Percentiles rank a stretch among this genome's conserved stretches.
Evolutionary conservation across 2,329 filamentous ascomycete species (phyloP).

Genomic region (Hypocrella siamensis): DNA sequence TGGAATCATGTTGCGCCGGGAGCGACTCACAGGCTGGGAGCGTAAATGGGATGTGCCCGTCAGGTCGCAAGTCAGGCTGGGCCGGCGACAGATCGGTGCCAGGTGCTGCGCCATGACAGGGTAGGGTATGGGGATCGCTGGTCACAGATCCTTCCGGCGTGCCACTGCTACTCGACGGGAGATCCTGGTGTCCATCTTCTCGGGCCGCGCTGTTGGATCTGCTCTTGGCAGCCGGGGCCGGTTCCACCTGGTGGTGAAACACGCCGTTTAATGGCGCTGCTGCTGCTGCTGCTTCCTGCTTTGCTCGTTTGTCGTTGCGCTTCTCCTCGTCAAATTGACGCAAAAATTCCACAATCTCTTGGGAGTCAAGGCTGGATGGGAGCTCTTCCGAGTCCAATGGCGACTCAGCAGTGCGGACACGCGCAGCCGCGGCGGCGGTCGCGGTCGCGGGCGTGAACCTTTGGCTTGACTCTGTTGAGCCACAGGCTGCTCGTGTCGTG

Average conservation of each 20-base stretch:
- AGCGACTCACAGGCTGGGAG: too few species aligned
- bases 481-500: too few species aligned
- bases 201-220: not conserved
- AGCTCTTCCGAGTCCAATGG: not conserved
- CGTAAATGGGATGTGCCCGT: too few species aligned
- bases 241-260: not conserved
- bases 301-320: not conserved
- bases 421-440: conserved; percentile 1
- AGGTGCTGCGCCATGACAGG: too few species aligned
- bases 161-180: too few species aligned
- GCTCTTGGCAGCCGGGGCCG: not conserved
- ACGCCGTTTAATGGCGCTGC: too few species aligned
- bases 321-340: conserved; percentile 1
- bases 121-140: too few species aligned
- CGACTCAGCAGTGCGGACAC: not conserved
- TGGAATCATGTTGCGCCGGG: not conserved
- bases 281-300: not conserved
- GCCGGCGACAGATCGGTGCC: too few species aligned
- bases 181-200: not conserved
- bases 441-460: too few species aligned
- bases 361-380: conserved; percentile 1
- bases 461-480: too few species aligned
- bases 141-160: too few species aligned
- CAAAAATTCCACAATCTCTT: conserved; percentile 4
- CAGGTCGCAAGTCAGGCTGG: too few species aligned